Evolutionary conservation across 2,329 filamentous ascomycete genomes (phyloP).

Genomic region (Aciculosporium take): DNA sequence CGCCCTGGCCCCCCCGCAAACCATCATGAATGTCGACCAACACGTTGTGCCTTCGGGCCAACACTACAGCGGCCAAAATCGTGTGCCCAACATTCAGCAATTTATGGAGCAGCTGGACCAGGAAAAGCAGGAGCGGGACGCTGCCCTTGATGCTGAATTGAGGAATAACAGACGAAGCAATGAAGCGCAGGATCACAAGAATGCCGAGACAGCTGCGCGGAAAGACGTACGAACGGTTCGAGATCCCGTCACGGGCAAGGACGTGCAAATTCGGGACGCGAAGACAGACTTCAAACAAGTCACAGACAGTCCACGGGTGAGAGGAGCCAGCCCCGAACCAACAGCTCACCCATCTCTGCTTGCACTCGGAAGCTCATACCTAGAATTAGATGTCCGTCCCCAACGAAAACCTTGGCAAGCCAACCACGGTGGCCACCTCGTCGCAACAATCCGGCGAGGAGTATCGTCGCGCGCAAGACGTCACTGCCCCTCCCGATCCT

Average conservation of each 20-base stretch:
- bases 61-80: constrained; percentile 72
- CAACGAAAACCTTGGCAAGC: constrained; percentile 73
- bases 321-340: not conserved
- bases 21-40: constrained; percentile 24
- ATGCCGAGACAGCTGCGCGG: constrained; percentile 21
- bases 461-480: constrained; percentile 74
- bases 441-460: constrained; percentile 58
- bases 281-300: constrained; percentile 53
- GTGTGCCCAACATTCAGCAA: constrained; percentile 74
- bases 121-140: constrained; percentile 65
- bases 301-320: constrained; percentile 57
- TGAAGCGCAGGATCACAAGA: constrained; percentile 30
- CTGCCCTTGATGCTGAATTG: constrained; percentile 47
- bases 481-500: constrained; percentile 82
- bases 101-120: constrained; percentile 67
- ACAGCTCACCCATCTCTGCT: not conserved
- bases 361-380: not conserved
- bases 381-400: constrained; percentile 57
- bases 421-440: constrained; percentile 58
- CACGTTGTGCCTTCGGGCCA: constrained; percentile 35
- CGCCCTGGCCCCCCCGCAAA: not conserved
- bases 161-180: constrained; percentile 20
- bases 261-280: constrained; percentile 76
- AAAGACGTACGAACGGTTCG: constrained; percentile 56
- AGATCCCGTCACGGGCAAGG: constrained; percentile 75